Base-by-base conservation (phyloP, 2,329 filamentous ascomycete genomes). In the Colletotrichum graminicola region DNA sequence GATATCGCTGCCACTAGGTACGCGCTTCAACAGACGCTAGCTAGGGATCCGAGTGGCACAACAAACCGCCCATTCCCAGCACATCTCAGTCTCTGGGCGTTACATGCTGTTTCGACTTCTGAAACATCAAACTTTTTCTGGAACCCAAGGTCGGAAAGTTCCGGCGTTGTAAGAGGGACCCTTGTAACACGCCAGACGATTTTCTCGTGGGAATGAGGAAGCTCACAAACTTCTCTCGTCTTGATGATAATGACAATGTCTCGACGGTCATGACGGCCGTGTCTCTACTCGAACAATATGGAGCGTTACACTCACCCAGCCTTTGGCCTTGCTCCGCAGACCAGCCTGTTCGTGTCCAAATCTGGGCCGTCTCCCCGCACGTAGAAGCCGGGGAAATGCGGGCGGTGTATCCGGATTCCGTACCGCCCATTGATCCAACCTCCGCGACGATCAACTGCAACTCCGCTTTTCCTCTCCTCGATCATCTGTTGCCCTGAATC, bases 111-210 rank as follows among this genome's bases (percentile, higher is more conserved):
- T 67, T 45, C 29, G 51, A 62, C 64, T 52, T 29, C 32, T 59
- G 56, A 71, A 71, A 67, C 67, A 51, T 57, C 57, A 67, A 52
- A 62, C 32, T 67, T 62, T 62, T 71, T 67, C 8, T 47, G 45
- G n/a, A 12, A 4, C 52, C 52, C 12, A 10, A 41, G 23, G 45
- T 5, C 26, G 29, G 56, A 21, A 45, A 12, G n/a, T 14, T 34
- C 43, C 29, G 36, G 34, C 23, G 39, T 60, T 18, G 39, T 36
- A 47, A 21, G 23, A 26, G 32, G 67, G 56, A 47, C 56, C 26
- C 21, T 64, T 36, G 47, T 29, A 39, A 55, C 47, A 52, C 11
- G 36, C 21, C 32, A 2, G 29, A 21, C 43, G 10, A 12, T 51
- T 8, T 12, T 26, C 8, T 23, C 29, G 21, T 23, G 43, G n/a